Percentiles rank a stretch among this genome's conserved stretches.
Conservation (phyloP, 164 flowering plant species). For the Magnolia changhungtana region DNA sequence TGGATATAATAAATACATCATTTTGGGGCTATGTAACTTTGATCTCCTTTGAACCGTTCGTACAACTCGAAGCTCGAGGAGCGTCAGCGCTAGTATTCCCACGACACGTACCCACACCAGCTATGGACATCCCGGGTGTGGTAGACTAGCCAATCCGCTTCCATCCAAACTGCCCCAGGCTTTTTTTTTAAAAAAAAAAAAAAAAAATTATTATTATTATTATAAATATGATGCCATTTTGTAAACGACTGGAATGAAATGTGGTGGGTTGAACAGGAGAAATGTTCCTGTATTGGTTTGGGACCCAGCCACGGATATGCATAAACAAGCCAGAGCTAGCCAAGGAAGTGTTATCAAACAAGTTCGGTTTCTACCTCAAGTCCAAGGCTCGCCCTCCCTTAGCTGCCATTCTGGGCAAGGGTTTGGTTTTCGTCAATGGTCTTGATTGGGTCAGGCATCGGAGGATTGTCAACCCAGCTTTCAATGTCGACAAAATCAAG, state of each 20-base stretch:
- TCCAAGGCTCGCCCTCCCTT: constrained; percentile 12
- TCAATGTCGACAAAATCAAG: constrained; percentile 34
- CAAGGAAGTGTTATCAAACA: constrained; percentile 28
- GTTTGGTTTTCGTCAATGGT: constrained; percentile 20
- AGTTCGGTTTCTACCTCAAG: constrained; percentile 28
- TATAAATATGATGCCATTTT: not conserved
- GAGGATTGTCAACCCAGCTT: constrained; percentile 28
- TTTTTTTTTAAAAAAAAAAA: too few relatives aligned
- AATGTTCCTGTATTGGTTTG: constrained; percentile 33
- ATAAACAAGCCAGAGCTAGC: constrained; percentile 24
- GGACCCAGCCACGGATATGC: constrained; percentile 25
- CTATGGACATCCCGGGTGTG: too few relatives aligned
- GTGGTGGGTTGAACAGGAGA: constrained; percentile 20
- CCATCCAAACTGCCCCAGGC: too few relatives aligned
- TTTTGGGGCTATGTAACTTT: too few relatives aligned
- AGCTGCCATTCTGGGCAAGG: constrained; percentile 22
- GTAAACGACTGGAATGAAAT: too few relatives aligned
- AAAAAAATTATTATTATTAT: too few relatives aligned
- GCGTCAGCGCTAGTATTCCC: too few relatives aligned
- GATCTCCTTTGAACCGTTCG: too few relatives aligned
- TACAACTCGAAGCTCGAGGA: too few relatives aligned
- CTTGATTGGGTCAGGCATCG: constrained; percentile 32
- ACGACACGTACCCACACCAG: too few relatives aligned
- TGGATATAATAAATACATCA: too few relatives aligned
- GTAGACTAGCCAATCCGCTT: too few relatives aligned